Conservation (phyloP, 2,329 filamentous ascomycete species). For the Cladosporium cucumerinum region DNA sequence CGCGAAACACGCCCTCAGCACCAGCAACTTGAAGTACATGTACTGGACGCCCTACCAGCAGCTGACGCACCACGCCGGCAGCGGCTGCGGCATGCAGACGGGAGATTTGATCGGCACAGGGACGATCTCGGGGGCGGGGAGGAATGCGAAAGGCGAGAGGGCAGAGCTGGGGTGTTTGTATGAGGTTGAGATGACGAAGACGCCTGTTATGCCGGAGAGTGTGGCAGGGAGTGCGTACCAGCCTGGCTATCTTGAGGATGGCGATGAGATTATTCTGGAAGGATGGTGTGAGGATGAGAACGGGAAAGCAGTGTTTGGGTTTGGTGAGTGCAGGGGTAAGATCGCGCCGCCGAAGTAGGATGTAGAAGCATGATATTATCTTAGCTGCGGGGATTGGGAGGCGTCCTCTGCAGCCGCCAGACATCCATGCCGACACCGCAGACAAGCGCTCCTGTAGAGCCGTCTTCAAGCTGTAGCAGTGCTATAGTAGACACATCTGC, state of each 20-base stretch:
- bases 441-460: constrained; percentile 35
- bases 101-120: constrained; percentile 46
- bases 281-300: constrained; percentile 31
- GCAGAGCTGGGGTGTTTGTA: constrained; percentile 43
- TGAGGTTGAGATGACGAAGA: constrained; percentile 35
- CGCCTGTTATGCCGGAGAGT: constrained; percentile 34
- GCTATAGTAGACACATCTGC: constrained; percentile 53
- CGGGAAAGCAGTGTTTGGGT: constrained; percentile 27
- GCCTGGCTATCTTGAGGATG: constrained; percentile 41
- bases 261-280: constrained; percentile 37
- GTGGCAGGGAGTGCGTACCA: constrained; percentile 31
- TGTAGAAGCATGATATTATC: too few relatives aligned
- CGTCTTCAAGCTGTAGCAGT: constrained; percentile 30
- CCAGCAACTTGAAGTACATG: constrained; percentile 37
- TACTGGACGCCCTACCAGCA: constrained; percentile 49
- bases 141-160: constrained; percentile 29
- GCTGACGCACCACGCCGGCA: constrained; percentile 43
- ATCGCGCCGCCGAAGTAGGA: constrained; percentile 24
- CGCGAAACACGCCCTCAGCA: constrained; percentile 23
- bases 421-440: constrained; percentile 52
- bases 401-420: constrained; percentile 24
- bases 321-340: constrained; percentile 30
- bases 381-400: not conserved
- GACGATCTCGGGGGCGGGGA: constrained; percentile 41
- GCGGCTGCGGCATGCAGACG: constrained; percentile 41